These are phyloP conservation scores for Ustilago curta DNA, from an alignment of 1,284 basidiomycete species.

Conservation along the genomic window DNA sequence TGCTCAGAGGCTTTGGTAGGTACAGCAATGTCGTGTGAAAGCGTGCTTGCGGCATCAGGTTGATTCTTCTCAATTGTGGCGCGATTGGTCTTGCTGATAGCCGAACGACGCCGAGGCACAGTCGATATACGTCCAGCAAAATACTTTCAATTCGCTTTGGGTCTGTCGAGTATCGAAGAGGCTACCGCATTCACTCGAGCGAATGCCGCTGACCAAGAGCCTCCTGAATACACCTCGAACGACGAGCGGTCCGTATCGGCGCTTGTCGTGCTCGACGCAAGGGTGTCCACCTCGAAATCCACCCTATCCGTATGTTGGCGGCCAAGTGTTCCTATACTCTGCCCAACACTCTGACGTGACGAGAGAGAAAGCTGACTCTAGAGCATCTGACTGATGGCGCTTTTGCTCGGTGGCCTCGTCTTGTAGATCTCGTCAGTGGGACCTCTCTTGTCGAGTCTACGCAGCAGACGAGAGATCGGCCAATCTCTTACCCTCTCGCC, in stretches of 20 bases:
- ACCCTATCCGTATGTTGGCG: constrained; percentile 31
- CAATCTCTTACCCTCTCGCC: constrained; percentile 19
- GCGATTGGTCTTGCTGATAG: constrained; percentile 5
- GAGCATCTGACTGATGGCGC: neutral
- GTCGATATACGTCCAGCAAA: constrained; percentile 20
- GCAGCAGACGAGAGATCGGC: constrained; percentile 21
- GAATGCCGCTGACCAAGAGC: neutral
- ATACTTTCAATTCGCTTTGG: constrained; percentile 32
- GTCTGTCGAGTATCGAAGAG: constrained; percentile 28
- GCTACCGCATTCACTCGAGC: constrained; percentile 15
- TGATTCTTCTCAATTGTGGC: neutral
- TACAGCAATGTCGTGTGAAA: neutral
- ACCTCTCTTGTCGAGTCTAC: constrained; percentile 35
- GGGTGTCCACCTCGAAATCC: constrained; percentile 26
- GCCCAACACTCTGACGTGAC: too few species aligned
- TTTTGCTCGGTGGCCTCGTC: neutral
- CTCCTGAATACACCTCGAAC: neutral
- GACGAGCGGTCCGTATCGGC: constrained; percentile 15
- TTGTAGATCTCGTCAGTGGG: constrained; percentile 25
- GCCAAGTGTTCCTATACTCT: neutral
- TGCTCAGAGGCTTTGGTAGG: constrained; percentile 29
- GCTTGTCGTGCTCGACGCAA: constrained; percentile 28
- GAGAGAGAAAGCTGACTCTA: neutral
- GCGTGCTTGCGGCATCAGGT: neutral
- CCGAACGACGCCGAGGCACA: constrained; percentile 12